Evolutionary conservation across 495 filamentous ascomycete genomes (phyloP).

Genomic region (Xylaria nigripes): DNA sequence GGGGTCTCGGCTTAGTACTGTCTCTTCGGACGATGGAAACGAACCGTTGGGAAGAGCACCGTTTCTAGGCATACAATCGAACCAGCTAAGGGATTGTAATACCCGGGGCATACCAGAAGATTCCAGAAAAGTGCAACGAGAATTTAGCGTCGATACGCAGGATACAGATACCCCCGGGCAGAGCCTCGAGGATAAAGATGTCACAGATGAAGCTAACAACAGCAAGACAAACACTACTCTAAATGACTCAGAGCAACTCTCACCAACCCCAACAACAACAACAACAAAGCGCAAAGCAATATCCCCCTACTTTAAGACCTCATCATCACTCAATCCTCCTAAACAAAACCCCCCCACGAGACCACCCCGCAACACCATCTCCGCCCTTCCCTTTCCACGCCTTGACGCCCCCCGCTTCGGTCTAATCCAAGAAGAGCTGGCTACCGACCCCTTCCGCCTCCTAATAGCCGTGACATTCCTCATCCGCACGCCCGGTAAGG

Average conservation of each 20-base stretch:
- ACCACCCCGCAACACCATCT: constrained; percentile 42
- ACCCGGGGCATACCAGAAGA: background rate
- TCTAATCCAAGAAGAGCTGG: constrained; percentile 74
- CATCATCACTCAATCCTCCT: no score
- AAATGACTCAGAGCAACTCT: background rate
- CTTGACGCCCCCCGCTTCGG: constrained; percentile 59
- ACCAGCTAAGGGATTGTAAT: no score
- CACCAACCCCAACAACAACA: background rate
- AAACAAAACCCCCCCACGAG: constrained; percentile 8
- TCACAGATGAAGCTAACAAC: background rate
- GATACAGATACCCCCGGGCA: background rate
- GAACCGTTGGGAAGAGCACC: background rate
- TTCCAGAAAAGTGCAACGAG: background rate
- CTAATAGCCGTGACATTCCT: constrained; percentile 74
- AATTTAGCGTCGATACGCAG: background rate
- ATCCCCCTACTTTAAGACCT: constrained; percentile 41
- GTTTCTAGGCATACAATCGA: background rate
- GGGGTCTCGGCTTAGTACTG: background rate
- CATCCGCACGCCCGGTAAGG: constrained; percentile 65
- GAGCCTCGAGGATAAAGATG: background rate
- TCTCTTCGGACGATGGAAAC: background rate
- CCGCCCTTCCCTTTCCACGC: constrained; percentile 63
- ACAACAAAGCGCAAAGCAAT: constrained; percentile 18
- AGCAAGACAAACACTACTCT: background rate
- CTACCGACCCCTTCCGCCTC: constrained; percentile 59